Evolutionary conservation across 371 early-diverging fungal genomes (phyloP).

Genomic region (Amoeboaphelidium protococcarum): DNA sequence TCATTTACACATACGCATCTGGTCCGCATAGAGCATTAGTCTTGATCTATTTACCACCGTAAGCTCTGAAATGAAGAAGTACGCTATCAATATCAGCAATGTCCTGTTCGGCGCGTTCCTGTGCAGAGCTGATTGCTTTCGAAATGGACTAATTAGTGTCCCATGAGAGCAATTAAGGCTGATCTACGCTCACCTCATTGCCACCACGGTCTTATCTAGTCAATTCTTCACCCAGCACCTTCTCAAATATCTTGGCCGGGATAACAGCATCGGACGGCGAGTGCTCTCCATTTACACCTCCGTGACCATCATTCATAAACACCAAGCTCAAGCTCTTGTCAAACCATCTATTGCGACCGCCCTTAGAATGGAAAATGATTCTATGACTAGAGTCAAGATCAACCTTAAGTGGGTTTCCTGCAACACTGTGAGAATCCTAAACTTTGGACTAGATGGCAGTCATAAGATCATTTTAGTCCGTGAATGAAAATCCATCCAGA

Average conservation of each 20-base stretch:
- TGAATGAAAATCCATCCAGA: slow-evolving; percentile 30
- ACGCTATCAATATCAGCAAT: neutral
- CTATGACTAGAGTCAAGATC: neutral
- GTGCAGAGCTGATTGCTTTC: neutral
- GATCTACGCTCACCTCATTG: too few species aligned
- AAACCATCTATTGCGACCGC: slow-evolving; percentile 68
- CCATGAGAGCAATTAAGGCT: too few species aligned
- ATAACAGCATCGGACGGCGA: slow-evolving; percentile 2
- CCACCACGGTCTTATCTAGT: too few species aligned
- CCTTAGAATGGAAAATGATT: slow-evolving; percentile 21
- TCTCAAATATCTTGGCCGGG: neutral
- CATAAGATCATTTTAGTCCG: slow-evolving; percentile 4
- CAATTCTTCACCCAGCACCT: too few species aligned
- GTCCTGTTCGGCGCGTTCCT: neutral
- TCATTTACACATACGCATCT: slow-evolving; percentile 69
- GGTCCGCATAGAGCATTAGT: slow-evolving; percentile 13
- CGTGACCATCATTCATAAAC: slow-evolving; percentile 36
- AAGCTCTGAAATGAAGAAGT: neutral
- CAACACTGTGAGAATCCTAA: too few species aligned
- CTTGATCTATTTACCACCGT: neutral
- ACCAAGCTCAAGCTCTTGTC: slow-evolving; percentile 44
- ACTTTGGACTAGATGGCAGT: too few species aligned
- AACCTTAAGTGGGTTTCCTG: too few species aligned
- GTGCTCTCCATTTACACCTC: slow-evolving; percentile 39
- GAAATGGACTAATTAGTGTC: neutral